These are phyloP conservation scores for Cucurbita pepo DNA, from an alignment of 306 rosid species.

Conservation along the genomic window DNA sequence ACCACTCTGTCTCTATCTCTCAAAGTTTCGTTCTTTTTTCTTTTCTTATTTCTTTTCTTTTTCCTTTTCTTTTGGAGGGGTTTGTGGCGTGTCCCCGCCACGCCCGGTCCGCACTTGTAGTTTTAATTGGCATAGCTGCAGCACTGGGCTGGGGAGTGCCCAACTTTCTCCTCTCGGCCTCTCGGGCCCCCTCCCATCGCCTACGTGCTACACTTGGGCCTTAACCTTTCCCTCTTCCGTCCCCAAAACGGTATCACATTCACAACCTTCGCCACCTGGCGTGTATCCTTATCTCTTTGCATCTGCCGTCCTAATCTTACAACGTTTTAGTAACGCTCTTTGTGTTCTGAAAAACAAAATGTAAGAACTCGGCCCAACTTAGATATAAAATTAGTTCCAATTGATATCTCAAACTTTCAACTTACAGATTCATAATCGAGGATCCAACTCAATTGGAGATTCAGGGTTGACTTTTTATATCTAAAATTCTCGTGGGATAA, in stretches of 20 bases:
- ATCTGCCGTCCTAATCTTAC: too few relatives aligned
- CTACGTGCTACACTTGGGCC: neutral
- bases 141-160: neutral
- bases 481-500: neutral
- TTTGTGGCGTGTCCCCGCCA: neutral
- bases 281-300: neutral
- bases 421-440: slow-evolving; percentile 34
- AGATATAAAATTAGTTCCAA: too few relatives aligned
- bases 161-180: neutral
- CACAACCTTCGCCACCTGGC: neutral
- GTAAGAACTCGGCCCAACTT: too few relatives aligned
- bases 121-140: neutral
- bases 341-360: too few relatives aligned
- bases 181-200: neutral
- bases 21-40: too few relatives aligned
- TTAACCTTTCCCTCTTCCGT: neutral
- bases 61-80: neutral
- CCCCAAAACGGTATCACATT: neutral
- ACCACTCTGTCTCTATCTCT: neutral
- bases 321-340: neutral
- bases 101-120: neutral
- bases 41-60: neutral
- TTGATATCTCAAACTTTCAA: too few relatives aligned
- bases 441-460: slow-evolving; percentile 67
- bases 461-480: neutral